Evolutionary conservation across 2,329 filamentous ascomycete species (phyloP).

Genomic region (Oidium heveae): DNA sequence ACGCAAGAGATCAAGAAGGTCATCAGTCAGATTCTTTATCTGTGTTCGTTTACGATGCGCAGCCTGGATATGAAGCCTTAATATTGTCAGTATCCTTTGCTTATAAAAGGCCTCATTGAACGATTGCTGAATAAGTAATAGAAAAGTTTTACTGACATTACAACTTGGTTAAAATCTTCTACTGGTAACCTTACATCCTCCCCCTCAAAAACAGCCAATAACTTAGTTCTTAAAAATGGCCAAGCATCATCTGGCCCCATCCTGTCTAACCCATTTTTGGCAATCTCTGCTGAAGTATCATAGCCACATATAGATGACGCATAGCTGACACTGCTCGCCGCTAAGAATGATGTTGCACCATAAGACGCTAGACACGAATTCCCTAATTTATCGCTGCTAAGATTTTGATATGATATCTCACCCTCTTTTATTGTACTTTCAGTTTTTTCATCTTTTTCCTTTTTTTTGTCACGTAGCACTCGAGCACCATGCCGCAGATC

Average conservation of each 20-base stretch:
- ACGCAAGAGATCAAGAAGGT: slow-evolving; percentile 47
- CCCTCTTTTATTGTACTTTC: slow-evolving; percentile 12
- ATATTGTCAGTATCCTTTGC: background rate
- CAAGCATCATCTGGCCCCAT: slow-evolving; percentile 58
- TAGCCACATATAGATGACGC: slow-evolving; percentile 19
- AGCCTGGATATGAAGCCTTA: slow-evolving; percentile 43
- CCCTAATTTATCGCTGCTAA: slow-evolving; percentile 21
- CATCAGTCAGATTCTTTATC: slow-evolving; percentile 40
- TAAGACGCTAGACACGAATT: slow-evolving; percentile 25
- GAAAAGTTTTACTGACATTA: slow-evolving; percentile 21
- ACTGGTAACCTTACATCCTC: slow-evolving; percentile 58
- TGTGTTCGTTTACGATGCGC: slow-evolving; percentile 52
- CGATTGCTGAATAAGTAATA: no score
- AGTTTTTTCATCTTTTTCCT: slow-evolving; percentile 30
- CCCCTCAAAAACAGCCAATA: slow-evolving; percentile 57
- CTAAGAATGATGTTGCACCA: slow-evolving; percentile 16
- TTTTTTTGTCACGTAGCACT: slow-evolving; percentile 57
- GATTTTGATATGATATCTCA: slow-evolving; percentile 13
- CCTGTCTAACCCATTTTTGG: slow-evolving; percentile 39
- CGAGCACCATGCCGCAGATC: slow-evolving; percentile 56
- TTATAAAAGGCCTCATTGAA: no score
- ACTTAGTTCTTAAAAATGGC: slow-evolving; percentile 52
- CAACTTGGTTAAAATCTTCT: slow-evolving; percentile 61
- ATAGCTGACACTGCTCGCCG: slow-evolving; percentile 5
- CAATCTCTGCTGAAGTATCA: slow-evolving; percentile 26